phyloP scores from a whole-genome alignment of 371 early-diverging fungal genomes.

The Mucor velutinosus region DNA sequence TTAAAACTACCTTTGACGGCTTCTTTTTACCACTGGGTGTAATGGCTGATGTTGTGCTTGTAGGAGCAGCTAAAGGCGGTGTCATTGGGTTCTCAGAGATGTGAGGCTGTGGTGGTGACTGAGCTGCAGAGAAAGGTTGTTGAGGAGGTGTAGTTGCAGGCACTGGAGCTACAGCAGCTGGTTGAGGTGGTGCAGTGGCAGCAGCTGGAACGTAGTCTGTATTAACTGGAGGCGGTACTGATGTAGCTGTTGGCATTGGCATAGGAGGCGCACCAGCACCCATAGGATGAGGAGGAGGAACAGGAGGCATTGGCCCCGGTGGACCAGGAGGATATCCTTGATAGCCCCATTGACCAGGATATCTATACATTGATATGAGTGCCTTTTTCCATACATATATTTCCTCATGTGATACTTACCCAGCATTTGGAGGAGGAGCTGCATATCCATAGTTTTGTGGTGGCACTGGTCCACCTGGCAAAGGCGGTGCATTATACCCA shows the following conservation, averaged over 20 bases:
- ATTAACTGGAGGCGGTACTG: not conserved
- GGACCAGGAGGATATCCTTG: slow-evolving; percentile 11
- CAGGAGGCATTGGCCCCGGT: not conserved
- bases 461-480: not conserved
- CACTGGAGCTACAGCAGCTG: not conserved
- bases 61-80: slow-evolving; percentile 66
- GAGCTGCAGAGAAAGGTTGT: slow-evolving; percentile 50
- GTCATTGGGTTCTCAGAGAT: slow-evolving; percentile 49
- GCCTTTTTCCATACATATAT: not conserved
- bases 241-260: not conserved
- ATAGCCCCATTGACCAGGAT: slow-evolving; percentile 10
- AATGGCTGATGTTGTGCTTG: not conserved
- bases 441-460: slow-evolving; percentile 13
- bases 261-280: not conserved
- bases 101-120: slow-evolving; percentile 52
- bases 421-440: slow-evolving; percentile 11
- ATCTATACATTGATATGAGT: not conserved
- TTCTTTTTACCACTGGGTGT: slow-evolving; percentile 42
- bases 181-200: not conserved
- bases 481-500: slow-evolving; percentile 26
- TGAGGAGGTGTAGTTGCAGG: not conserved
- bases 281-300: not conserved
- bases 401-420: slow-evolving; percentile 9
- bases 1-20: slow-evolving; percentile 39
- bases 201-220: not conserved